phyloP scores from a whole-genome alignment of 495 filamentous ascomycete species.

The Neurospora terricola region DNA sequence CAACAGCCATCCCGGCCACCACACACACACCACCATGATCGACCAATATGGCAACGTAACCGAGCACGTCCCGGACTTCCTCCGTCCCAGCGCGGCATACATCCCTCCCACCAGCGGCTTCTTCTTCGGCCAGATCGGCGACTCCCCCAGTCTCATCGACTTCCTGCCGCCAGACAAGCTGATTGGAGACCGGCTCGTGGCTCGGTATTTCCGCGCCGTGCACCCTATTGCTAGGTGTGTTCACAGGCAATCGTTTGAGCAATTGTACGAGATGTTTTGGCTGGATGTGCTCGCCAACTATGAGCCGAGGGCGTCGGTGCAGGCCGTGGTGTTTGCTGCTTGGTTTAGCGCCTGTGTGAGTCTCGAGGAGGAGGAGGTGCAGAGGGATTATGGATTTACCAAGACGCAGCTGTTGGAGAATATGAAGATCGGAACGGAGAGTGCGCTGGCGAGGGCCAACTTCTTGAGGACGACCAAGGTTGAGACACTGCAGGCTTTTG shows the following conservation, averaged over 20 bases:
- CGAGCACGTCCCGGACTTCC: slow-evolving; percentile 27
- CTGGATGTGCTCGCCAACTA: slow-evolving; percentile 41
- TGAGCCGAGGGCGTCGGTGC: slow-evolving; percentile 51
- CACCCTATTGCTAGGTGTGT: slow-evolving; percentile 56
- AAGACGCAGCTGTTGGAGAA: slow-evolving; percentile 45
- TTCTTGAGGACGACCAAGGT: slow-evolving; percentile 60
- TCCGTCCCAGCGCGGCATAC: slow-evolving; percentile 43
- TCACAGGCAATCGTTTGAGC: slow-evolving; percentile 55
- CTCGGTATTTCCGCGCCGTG: slow-evolving; percentile 55
- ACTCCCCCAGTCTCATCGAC: slow-evolving; percentile 40
- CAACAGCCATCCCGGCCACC: background rate
- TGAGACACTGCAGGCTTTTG: slow-evolving; percentile 63
- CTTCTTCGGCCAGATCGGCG: slow-evolving; percentile 48
- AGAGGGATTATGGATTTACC: slow-evolving; percentile 37
- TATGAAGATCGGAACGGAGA: slow-evolving; percentile 54
- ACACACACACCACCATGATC: background rate
- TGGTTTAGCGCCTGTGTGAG: slow-evolving; percentile 60
- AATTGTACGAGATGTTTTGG: slow-evolving; percentile 54
- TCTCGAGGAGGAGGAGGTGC: slow-evolving; percentile 42
- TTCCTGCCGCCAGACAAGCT: slow-evolving; percentile 46
- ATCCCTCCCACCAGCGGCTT: slow-evolving; percentile 55
- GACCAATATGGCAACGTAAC: background rate
- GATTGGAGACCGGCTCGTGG: slow-evolving; percentile 46
- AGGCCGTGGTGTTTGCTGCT: slow-evolving; percentile 56
- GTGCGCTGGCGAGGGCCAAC: slow-evolving; percentile 52